Evolutionary conservation across 2,329 filamentous ascomycete genomes (phyloP).

Genomic region (Blastomyces silverae): DNA sequence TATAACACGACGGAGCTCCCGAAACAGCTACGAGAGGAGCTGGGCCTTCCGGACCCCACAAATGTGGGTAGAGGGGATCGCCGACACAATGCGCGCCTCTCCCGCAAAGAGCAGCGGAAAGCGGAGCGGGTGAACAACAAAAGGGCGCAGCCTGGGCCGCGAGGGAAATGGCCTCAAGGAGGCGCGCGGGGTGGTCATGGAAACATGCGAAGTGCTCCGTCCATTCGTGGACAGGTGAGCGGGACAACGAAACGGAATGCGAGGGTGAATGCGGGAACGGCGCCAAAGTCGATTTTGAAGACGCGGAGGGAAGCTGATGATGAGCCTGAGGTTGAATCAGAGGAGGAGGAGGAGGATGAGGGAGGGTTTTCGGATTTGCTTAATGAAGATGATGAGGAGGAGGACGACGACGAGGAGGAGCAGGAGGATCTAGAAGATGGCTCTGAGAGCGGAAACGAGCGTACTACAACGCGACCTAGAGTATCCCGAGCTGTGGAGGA

Average conservation of each 20-base stretch:
- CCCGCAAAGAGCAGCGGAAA: conserved; percentile 61
- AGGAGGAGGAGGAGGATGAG: conserved; percentile 12
- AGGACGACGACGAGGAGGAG: conserved; percentile 24
- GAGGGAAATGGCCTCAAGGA: conserved; percentile 15
- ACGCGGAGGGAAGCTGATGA: conserved; percentile 26
- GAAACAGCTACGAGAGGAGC: conserved; percentile 34
- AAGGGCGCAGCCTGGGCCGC: conserved; percentile 41
- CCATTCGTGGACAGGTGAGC: conserved; percentile 28
- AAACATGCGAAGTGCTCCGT: conserved; percentile 17
- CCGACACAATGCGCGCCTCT: conserved; percentile 19
- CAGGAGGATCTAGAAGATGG: conserved; percentile 26
- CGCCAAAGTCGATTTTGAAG: conserved; percentile 35
- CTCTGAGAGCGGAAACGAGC: conserved; percentile 29
- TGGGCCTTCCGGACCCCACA: conserved; percentile 36
- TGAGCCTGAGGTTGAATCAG: conserved; percentile 22
- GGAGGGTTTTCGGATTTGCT: conserved; percentile 6
- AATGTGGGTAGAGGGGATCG: conserved; percentile 30
- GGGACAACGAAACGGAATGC: conserved; percentile 17
- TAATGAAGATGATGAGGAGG: conserved; percentile 20
- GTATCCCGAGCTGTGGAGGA: conserved; percentile 47
- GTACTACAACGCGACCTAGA: conserved; percentile 13
- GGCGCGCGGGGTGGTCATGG: conserved; percentile 24
- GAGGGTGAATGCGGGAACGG: conserved; percentile 24
- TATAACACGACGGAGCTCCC: conserved; percentile 42
- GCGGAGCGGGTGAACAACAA: conserved; percentile 55